Evolutionary conservation across 176 grass and related monocot genomes (phyloP).

Genomic region (Zoysia japonica): DNA sequence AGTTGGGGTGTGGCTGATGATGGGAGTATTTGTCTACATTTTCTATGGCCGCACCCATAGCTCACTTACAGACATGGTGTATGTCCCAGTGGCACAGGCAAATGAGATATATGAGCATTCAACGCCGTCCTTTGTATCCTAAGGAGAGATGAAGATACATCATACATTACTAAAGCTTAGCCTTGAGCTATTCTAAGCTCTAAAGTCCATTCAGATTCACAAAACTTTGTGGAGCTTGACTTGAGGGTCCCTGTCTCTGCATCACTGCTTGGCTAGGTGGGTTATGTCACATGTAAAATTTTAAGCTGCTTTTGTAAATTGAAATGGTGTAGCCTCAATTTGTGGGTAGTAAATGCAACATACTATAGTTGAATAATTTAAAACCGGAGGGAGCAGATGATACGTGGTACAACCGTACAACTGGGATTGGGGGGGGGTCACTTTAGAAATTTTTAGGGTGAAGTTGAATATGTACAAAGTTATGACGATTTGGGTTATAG

Average conservation of each 20-base stretch:
- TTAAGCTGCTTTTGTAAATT: no score
- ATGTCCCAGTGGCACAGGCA: conserved; percentile 22
- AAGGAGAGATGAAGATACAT: background rate
- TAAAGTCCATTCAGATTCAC: no score
- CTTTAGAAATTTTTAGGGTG: background rate
- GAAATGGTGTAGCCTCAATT: background rate
- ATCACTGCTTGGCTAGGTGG: background rate
- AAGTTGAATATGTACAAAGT: background rate
- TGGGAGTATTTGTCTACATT: no score
- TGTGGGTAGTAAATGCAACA: conserved; percentile 37
- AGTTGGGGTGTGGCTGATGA: no score
- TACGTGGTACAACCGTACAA: no score
- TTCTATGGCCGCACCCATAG: no score
- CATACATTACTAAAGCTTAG: no score
- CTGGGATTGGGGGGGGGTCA: no score
- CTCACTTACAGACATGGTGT: no score
- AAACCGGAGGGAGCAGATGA: no score
- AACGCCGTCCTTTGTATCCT: conserved; percentile 40
- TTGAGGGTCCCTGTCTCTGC: background rate
- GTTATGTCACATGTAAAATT: background rate
- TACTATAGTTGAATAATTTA: background rate
- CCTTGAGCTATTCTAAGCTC: no score
- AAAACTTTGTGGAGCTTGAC: background rate
- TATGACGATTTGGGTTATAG: no score
- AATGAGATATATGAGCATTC: conserved; percentile 59